These are phyloP conservation scores for Calamus simplicifolius DNA, from an alignment of 176 grass and related monocot species.

Conservation along the genomic window DNA sequence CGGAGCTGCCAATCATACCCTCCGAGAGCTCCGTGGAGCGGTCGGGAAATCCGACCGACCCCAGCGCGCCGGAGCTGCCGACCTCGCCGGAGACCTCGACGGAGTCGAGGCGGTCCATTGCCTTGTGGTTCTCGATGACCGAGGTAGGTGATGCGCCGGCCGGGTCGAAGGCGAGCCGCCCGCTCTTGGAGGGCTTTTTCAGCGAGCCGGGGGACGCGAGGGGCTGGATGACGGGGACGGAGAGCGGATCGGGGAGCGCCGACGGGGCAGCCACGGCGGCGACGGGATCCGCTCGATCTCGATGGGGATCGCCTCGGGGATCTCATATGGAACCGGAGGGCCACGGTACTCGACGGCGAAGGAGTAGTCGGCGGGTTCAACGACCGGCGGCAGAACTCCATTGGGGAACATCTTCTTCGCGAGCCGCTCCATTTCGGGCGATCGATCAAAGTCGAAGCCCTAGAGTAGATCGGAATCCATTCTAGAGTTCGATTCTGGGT, in stretches of 20 bases:
- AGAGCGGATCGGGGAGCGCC: constrained; percentile 12
- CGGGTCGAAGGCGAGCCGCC: neutral
- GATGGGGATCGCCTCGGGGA: constrained; percentile 77
- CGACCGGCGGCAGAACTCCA: neutral
- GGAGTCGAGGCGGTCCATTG: constrained; percentile 16
- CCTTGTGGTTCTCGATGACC: constrained; percentile 80
- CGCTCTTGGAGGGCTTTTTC: constrained; percentile 12
- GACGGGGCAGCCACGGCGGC: constrained; percentile 40
- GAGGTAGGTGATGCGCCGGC: constrained; percentile 66
- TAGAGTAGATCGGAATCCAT: too few species aligned
- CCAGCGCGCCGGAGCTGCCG: constrained; percentile 14
- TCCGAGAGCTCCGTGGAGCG: constrained; percentile 65
- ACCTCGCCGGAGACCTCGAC: constrained; percentile 4
- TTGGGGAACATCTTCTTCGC: neutral
- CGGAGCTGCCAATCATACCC: constrained; percentile 1
- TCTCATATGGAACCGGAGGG: constrained; percentile 72
- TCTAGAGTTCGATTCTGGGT: too few species aligned
- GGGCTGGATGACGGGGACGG: constrained; percentile 79
- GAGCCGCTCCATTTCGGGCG: too few species aligned
- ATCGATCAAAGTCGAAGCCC: too few species aligned
- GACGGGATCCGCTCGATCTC: constrained; percentile 79
- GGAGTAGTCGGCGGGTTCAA: constrained; percentile 41
- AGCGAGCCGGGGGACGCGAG: constrained; percentile 41
- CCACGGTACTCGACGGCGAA: constrained; percentile 91
- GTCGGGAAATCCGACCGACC: constrained; percentile 19